Evolutionary conservation across 1,139 yeast genomes (phyloP), one percentile per base, ranked within the genome.

Genomic region (Candida sp.): DNA sequence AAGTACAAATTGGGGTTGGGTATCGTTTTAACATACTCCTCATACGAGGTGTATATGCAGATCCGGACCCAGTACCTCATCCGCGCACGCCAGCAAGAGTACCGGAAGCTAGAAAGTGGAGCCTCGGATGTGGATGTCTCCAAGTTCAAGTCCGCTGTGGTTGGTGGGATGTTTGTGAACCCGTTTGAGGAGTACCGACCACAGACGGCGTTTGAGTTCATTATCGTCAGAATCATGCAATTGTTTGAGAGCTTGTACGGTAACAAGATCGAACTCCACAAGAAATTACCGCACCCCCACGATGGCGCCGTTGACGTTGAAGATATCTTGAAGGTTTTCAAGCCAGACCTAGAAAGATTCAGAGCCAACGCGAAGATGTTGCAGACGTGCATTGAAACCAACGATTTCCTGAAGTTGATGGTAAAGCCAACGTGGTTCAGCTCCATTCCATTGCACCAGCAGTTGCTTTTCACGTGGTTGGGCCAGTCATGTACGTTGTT

Each of bases 131-230:
- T 62, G n/a, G 70, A 69, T 47, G 56, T 63, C 23, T 48, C 65
- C 49, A 70, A 67, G 56, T 84, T 75, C 61, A 71, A 69, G 44
- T 72, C 83, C 1, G 78, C 91, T 52, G 79, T 81, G 7, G 79
- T 93, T 0, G 83, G 84, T 8, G 98, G 98, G 6, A 77, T 92
- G 64, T 93, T 83, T 68, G 96, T 90, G 49, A 93, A 93, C 63
- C 98, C 98, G 2, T 93, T 93, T 63, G 81, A 81, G n/a, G 97
- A 93, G 63, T 93, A 93, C 65, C 75, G 98, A 45, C 88, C 93
- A 3, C 98, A 92, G 68, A 91, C 98, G 0, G 79, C 91, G 5
- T 89, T 90, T 65, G 98, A 93, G 70, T 93, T 92, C 68, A 71
- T 90, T 34, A 73, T 82, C 42, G 89, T 92, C 52, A 72, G 97